phyloP scores from a whole-genome alignment of 139 green algal species.

The Asterochloris erici region DNA sequence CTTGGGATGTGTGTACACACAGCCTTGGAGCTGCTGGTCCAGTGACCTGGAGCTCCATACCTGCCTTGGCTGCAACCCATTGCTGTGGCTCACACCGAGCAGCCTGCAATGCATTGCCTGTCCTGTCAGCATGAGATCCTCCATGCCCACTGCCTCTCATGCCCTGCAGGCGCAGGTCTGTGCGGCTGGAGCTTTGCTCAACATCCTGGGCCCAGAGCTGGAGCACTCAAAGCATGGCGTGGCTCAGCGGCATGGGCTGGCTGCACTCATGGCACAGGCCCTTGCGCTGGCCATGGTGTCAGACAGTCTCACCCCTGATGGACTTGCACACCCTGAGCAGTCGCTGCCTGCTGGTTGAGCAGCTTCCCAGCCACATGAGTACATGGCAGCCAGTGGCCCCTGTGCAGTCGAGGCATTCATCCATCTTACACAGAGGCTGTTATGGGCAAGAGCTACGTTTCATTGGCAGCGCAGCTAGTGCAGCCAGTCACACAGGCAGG shows the following conservation, averaged over 20 bases:
- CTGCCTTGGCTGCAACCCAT: background rate
- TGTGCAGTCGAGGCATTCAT: too few relatives aligned
- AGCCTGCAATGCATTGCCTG: background rate
- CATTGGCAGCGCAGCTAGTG: too few relatives aligned
- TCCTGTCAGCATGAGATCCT: background rate
- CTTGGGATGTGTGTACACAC: background rate
- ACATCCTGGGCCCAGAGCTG: constrained; percentile 11
- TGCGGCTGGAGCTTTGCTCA: constrained; percentile 12
- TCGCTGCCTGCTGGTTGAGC: too few relatives aligned
- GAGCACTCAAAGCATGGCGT: constrained; percentile 6
- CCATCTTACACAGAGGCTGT: too few relatives aligned
- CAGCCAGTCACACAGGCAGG: too few relatives aligned
- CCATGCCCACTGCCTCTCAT: background rate
- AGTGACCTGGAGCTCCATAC: background rate
- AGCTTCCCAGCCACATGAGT: too few relatives aligned
- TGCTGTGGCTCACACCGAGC: background rate
- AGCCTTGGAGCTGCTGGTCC: background rate
- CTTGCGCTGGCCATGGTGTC: background rate
- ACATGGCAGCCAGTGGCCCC: too few relatives aligned
- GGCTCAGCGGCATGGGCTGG: constrained; percentile 2
- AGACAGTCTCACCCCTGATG: too few relatives aligned
- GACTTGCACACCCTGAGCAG: too few relatives aligned
- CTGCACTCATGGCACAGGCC: background rate
- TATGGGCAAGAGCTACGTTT: too few relatives aligned
- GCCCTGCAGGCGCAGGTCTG: constrained; percentile 11